Base-by-base conservation (phyloP, 306 rosid species). In the Sicyos edulis region DNA sequence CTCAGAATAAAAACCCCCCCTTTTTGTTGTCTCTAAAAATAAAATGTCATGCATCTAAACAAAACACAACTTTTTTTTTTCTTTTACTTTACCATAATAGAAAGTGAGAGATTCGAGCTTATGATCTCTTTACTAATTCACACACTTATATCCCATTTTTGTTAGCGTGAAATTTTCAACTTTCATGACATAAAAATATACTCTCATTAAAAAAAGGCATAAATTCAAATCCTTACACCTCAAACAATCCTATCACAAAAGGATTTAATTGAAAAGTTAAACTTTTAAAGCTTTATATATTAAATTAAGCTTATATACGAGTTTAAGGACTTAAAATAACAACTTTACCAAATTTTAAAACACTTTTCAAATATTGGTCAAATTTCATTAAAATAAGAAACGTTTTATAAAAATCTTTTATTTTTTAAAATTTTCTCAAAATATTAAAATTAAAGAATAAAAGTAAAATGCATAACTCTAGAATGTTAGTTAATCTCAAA, bases 311-410 rank as follows among this genome's bases (percentile, higher is more conserved):
- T 32, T n/a, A n/a, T n/a, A n/a, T n/a, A n/a, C n/a, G 37, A 32
- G 37, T 32, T 5, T 32, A 32, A 32, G 37, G 37, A 32, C 37
- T 32, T 32, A 32, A 32, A 32, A 57, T 1, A 8, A 5, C 0
- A 57, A 59, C 29, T 14, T 2, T 61, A n/a, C 47, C 6, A 7
- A 29, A 61, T 61, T 61, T 14, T 61, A 29, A 61, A 32, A 32
- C 45, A 61, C 12, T 29, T 61, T 61, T 61, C 67, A 61, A 61
- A 61, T 26, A 6, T 59, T 3, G 14, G 65, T 59, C 20, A 59
- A 59, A 59, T 26, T 59, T 26, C 34, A 24, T 12, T 57, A 24
- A 59, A 13, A 59, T 10, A 59, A 59, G 20, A 32, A 29, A 32
- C 2, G 21, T 8, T 26, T 5, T 59, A 13, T 2, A 0, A 7